Percentiles rank a stretch among this genome's conserved stretches.
Evolutionary conservation across 345 rosid species (phyloP).

Genomic region (Psidium friedrichsthalianum): DNA sequence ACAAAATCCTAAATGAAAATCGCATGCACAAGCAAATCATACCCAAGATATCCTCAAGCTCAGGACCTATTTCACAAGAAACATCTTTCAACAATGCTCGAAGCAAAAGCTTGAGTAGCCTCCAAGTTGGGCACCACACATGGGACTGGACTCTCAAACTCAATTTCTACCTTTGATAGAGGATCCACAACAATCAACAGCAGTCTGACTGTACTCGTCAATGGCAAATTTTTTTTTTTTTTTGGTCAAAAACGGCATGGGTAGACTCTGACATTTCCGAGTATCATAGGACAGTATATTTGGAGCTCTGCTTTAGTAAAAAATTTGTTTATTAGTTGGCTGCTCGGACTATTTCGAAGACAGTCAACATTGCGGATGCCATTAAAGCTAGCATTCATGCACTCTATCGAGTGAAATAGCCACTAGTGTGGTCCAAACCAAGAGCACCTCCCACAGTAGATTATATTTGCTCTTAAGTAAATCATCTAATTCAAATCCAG

Average conservation of each 20-base stretch:
- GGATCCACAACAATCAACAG: slow-evolving; percentile 2
- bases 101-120: neutral
- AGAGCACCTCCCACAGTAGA: neutral
- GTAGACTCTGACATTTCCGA: slow-evolving; percentile 19
- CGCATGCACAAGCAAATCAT: neutral
- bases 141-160: neutral
- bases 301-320: slow-evolving; percentile 31
- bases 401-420: neutral
- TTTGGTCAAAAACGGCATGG: neutral
- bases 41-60: neutral
- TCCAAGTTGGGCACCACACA: neutral
- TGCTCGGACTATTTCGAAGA: slow-evolving; percentile 22
- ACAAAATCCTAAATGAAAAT: neutral
- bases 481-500: neutral
- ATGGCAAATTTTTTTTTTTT: neutral
- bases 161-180: slow-evolving; percentile 2
- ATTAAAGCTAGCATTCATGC: slow-evolving; percentile 18
- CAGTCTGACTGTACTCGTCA: slow-evolving; percentile 9
- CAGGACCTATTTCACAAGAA: neutral
- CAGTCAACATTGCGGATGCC: slow-evolving; percentile 30
- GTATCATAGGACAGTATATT: slow-evolving; percentile 16
- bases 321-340: slow-evolving; percentile 19
- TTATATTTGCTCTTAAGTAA: neutral
- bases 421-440: neutral
- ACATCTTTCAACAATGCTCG: neutral